phyloP scores from a whole-genome alignment of 2,329 filamentous ascomycete genomes.

The Trichoderma atroviride region DNA sequence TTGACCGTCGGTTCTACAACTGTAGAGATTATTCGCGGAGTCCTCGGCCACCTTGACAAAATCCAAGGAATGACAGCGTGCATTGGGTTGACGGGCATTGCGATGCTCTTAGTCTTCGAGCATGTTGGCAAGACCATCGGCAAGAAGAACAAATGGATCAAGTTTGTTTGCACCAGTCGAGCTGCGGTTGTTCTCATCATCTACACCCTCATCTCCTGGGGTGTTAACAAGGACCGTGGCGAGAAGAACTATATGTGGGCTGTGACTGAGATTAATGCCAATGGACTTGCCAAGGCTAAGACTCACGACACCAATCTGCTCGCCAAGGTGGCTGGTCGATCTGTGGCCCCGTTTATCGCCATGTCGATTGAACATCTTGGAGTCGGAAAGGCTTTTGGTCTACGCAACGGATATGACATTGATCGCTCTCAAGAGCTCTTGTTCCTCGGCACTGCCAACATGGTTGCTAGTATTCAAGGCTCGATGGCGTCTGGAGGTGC shows the following conservation, averaged over 20 bases:
- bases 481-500: conserved; percentile 66
- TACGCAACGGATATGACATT: conserved; percentile 63
- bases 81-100: conserved; percentile 60
- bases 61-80: conserved; percentile 61
- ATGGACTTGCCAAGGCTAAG: conserved; percentile 55
- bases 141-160: conserved; percentile 58
- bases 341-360: conserved; percentile 64
- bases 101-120: conserved; percentile 59
- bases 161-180: conserved; percentile 61
- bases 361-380: conserved; percentile 65
- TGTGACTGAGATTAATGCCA: conserved; percentile 59
- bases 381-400: conserved; percentile 64
- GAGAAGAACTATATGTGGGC: conserved; percentile 55
- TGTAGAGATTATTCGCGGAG: conserved; percentile 60
- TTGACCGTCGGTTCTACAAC: conserved; percentile 55
- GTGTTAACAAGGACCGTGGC: conserved; percentile 57
- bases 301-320: conserved; percentile 53
- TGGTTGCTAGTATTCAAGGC: conserved; percentile 67
- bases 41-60: conserved; percentile 58
- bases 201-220: conserved; percentile 65
- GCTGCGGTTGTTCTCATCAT: conserved; percentile 63
- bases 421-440: conserved; percentile 68
- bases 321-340: conserved; percentile 54
- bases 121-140: conserved; percentile 62
- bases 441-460: conserved; percentile 64